Conservation (phyloP, 495 filamentous ascomycete species). For the Pseudoneurospora amorphoporcata region DNA sequence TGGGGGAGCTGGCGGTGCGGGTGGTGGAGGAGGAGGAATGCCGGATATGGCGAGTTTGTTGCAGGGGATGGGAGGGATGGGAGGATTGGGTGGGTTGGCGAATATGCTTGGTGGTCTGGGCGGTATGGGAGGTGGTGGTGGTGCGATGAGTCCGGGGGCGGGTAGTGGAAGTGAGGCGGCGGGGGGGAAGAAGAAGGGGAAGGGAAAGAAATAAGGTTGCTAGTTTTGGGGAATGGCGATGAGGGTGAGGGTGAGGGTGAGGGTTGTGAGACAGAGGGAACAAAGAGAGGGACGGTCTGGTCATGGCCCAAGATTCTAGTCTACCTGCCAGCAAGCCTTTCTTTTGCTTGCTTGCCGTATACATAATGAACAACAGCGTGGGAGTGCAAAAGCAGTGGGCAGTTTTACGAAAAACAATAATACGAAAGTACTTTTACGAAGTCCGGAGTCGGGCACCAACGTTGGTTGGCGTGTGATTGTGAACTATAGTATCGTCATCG, state of each 20-base stretch:
- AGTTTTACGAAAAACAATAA: background rate
- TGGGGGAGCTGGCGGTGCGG: background rate
- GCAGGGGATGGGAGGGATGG: conserved; percentile 22
- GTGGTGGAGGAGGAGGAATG: conserved; percentile 1
- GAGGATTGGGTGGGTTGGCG: conserved; percentile 1
- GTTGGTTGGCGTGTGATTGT: background rate
- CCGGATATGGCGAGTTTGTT: conserved; percentile 36
- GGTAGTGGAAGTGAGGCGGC: conserved; percentile 17
- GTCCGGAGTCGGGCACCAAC: background rate
- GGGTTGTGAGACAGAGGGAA: background rate
- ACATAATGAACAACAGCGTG: background rate
- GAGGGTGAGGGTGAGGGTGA: too few relatives aligned
- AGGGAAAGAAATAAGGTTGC: conserved; percentile 29
- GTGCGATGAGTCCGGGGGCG: conserved; percentile 13
- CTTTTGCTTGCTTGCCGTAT: fast-evolving
- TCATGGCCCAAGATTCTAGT: background rate
- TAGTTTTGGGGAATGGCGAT: background rate
- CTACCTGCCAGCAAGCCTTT: background rate
- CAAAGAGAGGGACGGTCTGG: background rate
- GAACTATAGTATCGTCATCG: too few relatives aligned
- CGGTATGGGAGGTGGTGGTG: conserved; percentile 11
- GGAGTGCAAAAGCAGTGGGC: background rate
- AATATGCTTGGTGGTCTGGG: conserved; percentile 1
- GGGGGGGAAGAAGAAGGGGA: conserved; percentile 40
- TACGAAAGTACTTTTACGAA: background rate